These are phyloP conservation scores for Wickerhamomyces alni DNA, from an alignment of 805 yeast species.

Conservation along the genomic window DNA sequence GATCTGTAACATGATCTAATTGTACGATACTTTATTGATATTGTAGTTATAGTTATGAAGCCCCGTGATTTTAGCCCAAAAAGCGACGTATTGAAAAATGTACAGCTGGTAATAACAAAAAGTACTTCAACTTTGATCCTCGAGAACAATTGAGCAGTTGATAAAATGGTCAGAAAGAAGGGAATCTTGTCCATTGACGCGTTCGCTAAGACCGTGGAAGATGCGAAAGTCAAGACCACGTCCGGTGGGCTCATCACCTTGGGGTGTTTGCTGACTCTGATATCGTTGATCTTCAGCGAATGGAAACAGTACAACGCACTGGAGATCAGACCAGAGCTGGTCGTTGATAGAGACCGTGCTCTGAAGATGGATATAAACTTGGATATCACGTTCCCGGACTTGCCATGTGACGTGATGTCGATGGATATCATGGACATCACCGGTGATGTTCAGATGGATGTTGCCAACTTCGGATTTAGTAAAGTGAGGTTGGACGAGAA, in stretches of 20 bases:
- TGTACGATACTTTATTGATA: not conserved
- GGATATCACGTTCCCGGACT: constrained; percentile 74
- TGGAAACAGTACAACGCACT: constrained; percentile 68
- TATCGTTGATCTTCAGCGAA: constrained; percentile 64
- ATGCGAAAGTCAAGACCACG: constrained; percentile 80
- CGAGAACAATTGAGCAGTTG: not conserved
- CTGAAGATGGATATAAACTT: constrained; percentile 70
- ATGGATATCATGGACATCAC: constrained; percentile 85
- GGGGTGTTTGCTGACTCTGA: constrained; percentile 53
- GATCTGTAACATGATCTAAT: no score
- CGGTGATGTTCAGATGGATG: constrained; percentile 77
- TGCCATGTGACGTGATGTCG: constrained; percentile 81
- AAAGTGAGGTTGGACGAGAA: constrained; percentile 55
- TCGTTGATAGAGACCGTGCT: constrained; percentile 79
- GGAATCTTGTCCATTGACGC: constrained; percentile 64
- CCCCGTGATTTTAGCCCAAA: not conserved
- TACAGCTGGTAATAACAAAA: not conserved
- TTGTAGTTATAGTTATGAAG: not conserved
- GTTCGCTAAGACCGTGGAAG: constrained; percentile 92
- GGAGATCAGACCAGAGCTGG: constrained; percentile 73
- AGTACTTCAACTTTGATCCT: not conserved
- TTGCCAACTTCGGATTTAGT: constrained; percentile 63
- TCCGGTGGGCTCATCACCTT: constrained; percentile 88
- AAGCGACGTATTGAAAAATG: not conserved
- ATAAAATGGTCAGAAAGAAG: constrained; percentile 18